Evolutionary conservation across 2,329 filamentous ascomycete genomes (phyloP), one percentile per base, ranked within the genome.

Genomic region (Aureobasidium namibiae): DNA sequence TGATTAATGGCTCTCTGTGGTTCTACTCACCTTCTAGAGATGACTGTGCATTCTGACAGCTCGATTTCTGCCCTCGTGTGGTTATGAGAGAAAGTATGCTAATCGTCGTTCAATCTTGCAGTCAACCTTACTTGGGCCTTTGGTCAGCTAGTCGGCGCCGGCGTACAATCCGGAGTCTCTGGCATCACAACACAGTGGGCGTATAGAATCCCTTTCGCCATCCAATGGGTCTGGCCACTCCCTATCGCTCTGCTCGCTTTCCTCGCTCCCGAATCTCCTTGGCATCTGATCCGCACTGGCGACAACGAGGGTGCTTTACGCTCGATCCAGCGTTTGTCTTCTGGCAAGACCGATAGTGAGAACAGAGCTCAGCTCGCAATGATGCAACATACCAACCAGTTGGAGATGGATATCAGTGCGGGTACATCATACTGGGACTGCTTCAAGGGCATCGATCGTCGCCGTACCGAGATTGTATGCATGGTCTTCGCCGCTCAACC

Each of bases 111-210:
- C 29, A 31, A 31, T 31, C 29, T 31, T n/a, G n/a, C n/a, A 31
- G 79, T 84, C 60, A 85, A 85, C 64, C 71, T 85, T 38, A 84
- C 82, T 65, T 86, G 84, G 69, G 82, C 84, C 42, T 82, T 82
- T 18, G 83, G 83, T 1, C 82, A 85, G 65, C 74, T 86, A 4
- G 72, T 85, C 2, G 81, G 71, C 13, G 73, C 72, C 29, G 73
- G 72, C 4, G 68, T 75, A 1, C 70, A 72, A 11, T 70, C 69
- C 8, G 73, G 69, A 1, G 72, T 72, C 2, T 69, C 64, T 9
- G 59, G 62, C 16, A 62, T 67, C 1, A 63, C 65, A 26, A 65
- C 59, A 29, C 68, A 73, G 50, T 78, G 75, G 76, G 74, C 75
- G 6, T 78, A 74, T 62, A 69, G 69, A 23, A 72, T 69, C 1